Base-by-base conservation (phyloP, 108 stramenopile genomes). In the Phaeodactylum tricornutum region DNA sequence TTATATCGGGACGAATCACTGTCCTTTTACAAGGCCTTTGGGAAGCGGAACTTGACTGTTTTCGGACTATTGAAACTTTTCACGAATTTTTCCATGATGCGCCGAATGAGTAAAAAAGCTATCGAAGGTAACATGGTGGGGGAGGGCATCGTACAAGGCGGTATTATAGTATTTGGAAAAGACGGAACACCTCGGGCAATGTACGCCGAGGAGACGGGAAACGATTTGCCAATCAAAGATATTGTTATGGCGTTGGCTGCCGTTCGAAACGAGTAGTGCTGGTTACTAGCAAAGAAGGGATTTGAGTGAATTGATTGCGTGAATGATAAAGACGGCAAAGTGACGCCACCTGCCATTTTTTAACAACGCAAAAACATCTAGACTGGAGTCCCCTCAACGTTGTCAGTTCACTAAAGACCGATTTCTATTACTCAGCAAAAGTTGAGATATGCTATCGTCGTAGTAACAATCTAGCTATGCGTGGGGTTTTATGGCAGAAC, bases 141-240 rank as follows among this genome's bases (percentile, higher is more conserved):
- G 25, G 87, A 88, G 52, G 87, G 87, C 25, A 29, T 84, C 25
- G 55, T 78, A 7, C 66, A 81, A 48, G 87, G 87, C 22, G 87
- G 87, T 12, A 19, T 84, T 14, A 57, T 88, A 17, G 37, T 88
- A 21, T 78, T 88, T 59, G 39, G 21, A 20, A 44, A 29, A 0
- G 49, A 69, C 8, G 80, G 77, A 7, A 57, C 61, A 3, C 47
- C 64, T 1, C 47, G 47, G 29, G 75, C 67, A 61, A 67, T 62
- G 3, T 79, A 86, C 66, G 50, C 66, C 45, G 84, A 86, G 53
- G 58, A 69, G 35, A 78, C 71, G 21, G 84, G 84, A 3, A 35
- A 25, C 8, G 67, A 72, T 9, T 28, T 80, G 37, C 69, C 50
- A 0, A 61, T 64, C 23, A 57, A 60, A 8, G 84, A 79, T 29